Percentiles rank a stretch among this genome's conserved stretches.
Conservation (phyloP, 2,329 filamentous ascomycete species). For the Clathrospora elynae region DNA sequence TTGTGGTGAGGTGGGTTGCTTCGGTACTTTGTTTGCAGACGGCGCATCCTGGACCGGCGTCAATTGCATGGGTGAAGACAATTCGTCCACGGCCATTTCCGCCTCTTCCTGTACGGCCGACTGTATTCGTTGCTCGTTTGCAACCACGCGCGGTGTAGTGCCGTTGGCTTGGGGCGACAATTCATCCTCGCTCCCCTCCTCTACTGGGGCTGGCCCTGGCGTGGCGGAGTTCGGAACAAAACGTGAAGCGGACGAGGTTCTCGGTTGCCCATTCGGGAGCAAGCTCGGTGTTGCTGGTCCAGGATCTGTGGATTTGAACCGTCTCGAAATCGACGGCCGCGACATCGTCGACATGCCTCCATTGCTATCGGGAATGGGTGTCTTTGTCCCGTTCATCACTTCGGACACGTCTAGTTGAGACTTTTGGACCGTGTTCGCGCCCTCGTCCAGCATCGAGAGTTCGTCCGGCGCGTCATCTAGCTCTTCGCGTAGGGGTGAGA, state of each 20-base stretch:
- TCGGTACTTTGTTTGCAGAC: slow-evolving; percentile 1
- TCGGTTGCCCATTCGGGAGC: slow-evolving; percentile 18
- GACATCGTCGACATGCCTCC: slow-evolving; percentile 17
- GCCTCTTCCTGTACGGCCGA: slow-evolving; percentile 10
- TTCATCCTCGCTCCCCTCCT: slow-evolving; percentile 38
- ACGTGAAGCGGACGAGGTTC: slow-evolving; percentile 18
- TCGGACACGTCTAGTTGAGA: slow-evolving; percentile 11
- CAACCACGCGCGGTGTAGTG: slow-evolving; percentile 12
- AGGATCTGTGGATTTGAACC: slow-evolving; percentile 30
- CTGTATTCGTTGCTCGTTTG: slow-evolving; percentile 1
- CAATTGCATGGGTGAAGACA: slow-evolving; percentile 18
- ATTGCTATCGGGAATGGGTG: slow-evolving; percentile 11
- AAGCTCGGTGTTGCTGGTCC: slow-evolving; percentile 33
- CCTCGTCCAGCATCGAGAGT: slow-evolving; percentile 34
- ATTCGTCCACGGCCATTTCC: slow-evolving; percentile 28
- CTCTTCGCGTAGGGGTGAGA: slow-evolving; percentile 34
- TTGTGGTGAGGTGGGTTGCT: slow-evolving; percentile 2
- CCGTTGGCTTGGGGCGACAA: slow-evolving; percentile 26
- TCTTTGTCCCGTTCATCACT: slow-evolving; percentile 18
- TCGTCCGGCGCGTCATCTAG: slow-evolving; percentile 35
- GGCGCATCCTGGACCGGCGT: slow-evolving; percentile 13
- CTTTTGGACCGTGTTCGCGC: slow-evolving; percentile 17
- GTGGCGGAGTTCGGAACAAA: slow-evolving; percentile 19
- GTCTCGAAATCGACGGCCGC: slow-evolving; percentile 14
- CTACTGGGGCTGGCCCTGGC: slow-evolving; percentile 17